Conservation (phyloP, 352 stramenopile species). For the Globisporangium echinulatum region DNA sequence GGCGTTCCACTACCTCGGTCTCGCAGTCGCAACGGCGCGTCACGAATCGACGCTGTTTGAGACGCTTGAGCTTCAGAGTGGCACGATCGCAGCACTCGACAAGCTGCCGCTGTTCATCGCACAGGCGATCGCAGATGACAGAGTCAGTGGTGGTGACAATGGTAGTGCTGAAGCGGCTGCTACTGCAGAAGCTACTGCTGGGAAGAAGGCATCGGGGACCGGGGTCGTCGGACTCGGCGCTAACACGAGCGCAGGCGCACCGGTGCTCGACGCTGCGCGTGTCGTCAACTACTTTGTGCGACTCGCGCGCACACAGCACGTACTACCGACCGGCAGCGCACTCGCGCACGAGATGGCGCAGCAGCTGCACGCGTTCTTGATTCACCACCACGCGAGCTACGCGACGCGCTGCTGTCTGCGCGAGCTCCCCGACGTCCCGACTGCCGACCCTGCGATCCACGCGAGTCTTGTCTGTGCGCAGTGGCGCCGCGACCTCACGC, state of each 20-base stretch:
- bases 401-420: constrained; percentile 42
- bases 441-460: constrained; percentile 48
- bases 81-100: constrained; percentile 28
- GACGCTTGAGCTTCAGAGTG: constrained; percentile 51
- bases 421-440: constrained; percentile 32
- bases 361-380: constrained; percentile 51
- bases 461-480: constrained; percentile 49
- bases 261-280: constrained; percentile 16
- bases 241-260: not conserved
- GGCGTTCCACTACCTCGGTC: constrained; percentile 62
- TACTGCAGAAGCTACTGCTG: not conserved
- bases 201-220: constrained; percentile 1
- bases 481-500: constrained; percentile 52
- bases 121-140: constrained; percentile 16
- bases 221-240: too few species aligned
- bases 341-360: constrained; percentile 28
- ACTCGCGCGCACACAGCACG: constrained; percentile 35
- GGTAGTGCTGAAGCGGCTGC: too few species aligned
- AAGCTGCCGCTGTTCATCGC: constrained; percentile 41
- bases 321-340: constrained; percentile 25
- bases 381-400: constrained; percentile 55
- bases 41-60: constrained; percentile 50
- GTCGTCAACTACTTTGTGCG: constrained; percentile 64
- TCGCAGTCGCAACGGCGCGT: constrained; percentile 34
- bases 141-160: too few species aligned